Evolutionary conservation across 2,329 filamentous ascomycete species (phyloP), one percentile per base, ranked within the genome.

Genomic region (Domatiomyces catenatus): DNA sequence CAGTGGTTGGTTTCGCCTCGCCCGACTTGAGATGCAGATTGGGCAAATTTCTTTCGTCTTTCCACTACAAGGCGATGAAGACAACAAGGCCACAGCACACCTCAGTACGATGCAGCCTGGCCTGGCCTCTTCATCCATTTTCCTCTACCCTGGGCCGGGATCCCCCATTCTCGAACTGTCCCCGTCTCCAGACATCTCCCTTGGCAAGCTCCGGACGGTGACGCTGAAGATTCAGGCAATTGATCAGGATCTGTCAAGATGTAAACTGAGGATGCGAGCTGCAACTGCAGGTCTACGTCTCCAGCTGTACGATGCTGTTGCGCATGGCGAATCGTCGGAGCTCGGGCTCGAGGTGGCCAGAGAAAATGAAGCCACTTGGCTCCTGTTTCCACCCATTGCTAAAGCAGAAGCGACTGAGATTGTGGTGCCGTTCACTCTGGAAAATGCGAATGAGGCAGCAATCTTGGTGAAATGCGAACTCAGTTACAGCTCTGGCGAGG

Each of bases 381-480:
- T 39, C 32, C 32, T 10, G 32, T 39, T 39, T 39, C 10, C 32
- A 15, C 10, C 32, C 32, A 39, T 39, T 39, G 12, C 10, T 15
- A 39, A 39, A 12, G 12, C 32, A 39, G 32, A 39, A 15, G 32
- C 58, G 17, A 63, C 64, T 26, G 63, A 62, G 26, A 60, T 83
- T 18, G 79, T 71, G 19, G 70, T 95, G 46, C 90, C 89, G 0
- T 98, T 93, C 60, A 89, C 84, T 1, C 74, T 90, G 8, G 81
- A 84, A 52, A 80, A 86, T 44, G 74, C 86, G 0, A 74, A 75
- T 2, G 81, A 80, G 36, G 76, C 95, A 1, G 76, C 80, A 0
- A 48, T 56, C 18, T 48, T 17, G 5, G 73, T 90, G 50, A 83
- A 81, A 54, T 67, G 90, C n/a, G 89, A 94, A 56, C 73, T 88